These are phyloP conservation scores for Xylaria acuta DNA, from an alignment of 495 filamentous ascomycete species.

Conservation along the genomic window DNA sequence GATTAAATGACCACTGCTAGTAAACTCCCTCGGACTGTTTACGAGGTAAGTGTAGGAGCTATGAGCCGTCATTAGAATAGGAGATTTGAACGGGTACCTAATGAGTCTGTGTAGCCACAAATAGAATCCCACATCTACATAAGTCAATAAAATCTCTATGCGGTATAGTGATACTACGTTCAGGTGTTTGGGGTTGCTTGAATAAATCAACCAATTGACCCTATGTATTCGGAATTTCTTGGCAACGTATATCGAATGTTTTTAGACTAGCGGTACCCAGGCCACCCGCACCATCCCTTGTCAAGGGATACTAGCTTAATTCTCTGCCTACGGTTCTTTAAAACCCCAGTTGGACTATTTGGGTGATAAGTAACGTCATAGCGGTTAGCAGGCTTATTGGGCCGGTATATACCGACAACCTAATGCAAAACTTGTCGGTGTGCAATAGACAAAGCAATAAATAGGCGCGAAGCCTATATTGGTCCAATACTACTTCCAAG, in stretches of 20 bases:
- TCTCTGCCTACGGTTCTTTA: background rate
- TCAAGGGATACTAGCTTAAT: background rate
- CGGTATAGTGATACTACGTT: background rate
- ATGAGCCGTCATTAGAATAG: background rate
- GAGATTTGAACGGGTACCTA: background rate
- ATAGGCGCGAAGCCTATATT: slow-evolving; percentile 2
- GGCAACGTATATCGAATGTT: background rate
- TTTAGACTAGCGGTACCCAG: background rate
- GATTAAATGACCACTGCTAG: background rate
- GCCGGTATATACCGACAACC: background rate
- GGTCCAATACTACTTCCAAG: background rate
- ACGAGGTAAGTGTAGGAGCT: background rate
- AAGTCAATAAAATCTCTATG: background rate
- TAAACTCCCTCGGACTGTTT: background rate
- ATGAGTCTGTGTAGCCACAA: background rate
- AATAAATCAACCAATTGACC: background rate
- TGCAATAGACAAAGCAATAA: slow-evolving; percentile 5
- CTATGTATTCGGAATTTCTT: background rate
- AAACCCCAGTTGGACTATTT: background rate
- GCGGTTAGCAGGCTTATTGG: background rate
- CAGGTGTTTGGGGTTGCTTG: background rate
- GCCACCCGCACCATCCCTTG: background rate
- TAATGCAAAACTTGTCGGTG: background rate
- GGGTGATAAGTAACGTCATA: background rate
- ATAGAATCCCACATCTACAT: background rate